Evolutionary conservation across 31 red algal genomes (phyloP).

Genomic region (Endocladia muricata): DNA sequence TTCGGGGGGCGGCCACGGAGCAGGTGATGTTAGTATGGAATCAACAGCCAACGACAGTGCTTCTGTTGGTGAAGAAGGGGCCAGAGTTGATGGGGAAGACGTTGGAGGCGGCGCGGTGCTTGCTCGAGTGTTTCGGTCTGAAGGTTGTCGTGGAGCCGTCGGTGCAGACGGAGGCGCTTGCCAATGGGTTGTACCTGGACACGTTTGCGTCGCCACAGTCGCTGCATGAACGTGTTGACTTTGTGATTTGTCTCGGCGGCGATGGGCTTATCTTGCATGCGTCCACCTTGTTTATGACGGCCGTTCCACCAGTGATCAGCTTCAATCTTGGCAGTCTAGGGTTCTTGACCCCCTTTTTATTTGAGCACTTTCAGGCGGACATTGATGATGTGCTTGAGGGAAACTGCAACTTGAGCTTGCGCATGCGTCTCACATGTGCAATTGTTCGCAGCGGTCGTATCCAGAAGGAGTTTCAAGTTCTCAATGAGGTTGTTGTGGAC

Average conservation of each 20-base stretch:
- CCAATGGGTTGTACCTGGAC: conserved; percentile 77
- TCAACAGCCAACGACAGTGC: conserved; percentile 63
- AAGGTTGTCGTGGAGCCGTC: conserved; percentile 85
- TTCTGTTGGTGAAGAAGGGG: conserved; percentile 87
- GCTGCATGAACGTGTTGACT: conserved; percentile 71
- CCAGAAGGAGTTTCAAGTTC: conserved; percentile 72
- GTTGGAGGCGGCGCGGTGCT: conserved; percentile 68
- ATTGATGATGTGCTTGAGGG: conserved; percentile 58
- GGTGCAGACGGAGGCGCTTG: conserved; percentile 80
- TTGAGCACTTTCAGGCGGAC: conserved; percentile 68
- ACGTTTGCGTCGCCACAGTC: conserved; percentile 44
- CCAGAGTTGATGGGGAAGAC: conserved; percentile 51
- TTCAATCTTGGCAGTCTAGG: conserved; percentile 93
- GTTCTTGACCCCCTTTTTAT: conserved; percentile 94
- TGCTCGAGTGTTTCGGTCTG: conserved; percentile 46
- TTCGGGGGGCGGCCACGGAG: conserved; percentile 94
- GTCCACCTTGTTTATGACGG: conserved; percentile 79
- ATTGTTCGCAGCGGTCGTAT: conserved; percentile 45
- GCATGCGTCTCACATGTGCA: conserved; percentile 84
- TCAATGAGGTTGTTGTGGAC: conserved; percentile 99
- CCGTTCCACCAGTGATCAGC: conserved; percentile 86
- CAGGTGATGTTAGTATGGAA: conserved; percentile 99
- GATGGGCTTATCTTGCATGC: conserved; percentile 96
- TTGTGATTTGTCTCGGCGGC: conserved; percentile 94
- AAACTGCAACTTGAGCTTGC: conserved; percentile 77